Percentiles rank a stretch among this genome's conserved stretches.
phyloP scores from a whole-genome alignment of 2,329 filamentous ascomycete genomes.

The Cladosporium sp. region DNA sequence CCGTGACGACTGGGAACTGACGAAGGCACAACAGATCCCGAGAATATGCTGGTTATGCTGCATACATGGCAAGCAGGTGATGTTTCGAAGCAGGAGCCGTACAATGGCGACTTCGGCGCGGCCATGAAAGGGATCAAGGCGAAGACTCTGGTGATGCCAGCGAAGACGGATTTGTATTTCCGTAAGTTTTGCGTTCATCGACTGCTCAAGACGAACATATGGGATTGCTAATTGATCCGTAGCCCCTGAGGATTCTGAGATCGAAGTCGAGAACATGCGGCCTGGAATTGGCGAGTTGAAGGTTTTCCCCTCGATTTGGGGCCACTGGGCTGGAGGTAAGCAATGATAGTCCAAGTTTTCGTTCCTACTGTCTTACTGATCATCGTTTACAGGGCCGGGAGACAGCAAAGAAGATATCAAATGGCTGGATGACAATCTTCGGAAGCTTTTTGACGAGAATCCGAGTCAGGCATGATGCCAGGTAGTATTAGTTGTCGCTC shows the following conservation, averaged over 20 bases:
- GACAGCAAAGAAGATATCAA: conserved; percentile 63
- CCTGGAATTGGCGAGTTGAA: conserved; percentile 50
- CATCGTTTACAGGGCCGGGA: conserved; percentile 50
- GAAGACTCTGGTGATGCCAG: conserved; percentile 63
- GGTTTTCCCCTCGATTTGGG: conserved; percentile 37
- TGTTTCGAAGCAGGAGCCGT: conserved; percentile 61
- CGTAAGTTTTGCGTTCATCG: conserved; percentile 40
- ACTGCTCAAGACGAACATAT: not conserved
- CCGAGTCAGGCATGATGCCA: not conserved
- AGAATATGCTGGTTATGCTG: conserved; percentile 69
- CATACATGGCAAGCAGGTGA: conserved; percentile 74
- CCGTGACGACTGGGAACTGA: not conserved
- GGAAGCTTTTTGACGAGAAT: conserved; percentile 41
- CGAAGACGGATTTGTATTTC: conserved; percentile 73
- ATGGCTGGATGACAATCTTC: conserved; percentile 62
- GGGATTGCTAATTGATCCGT: conserved; percentile 12
- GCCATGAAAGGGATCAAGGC: conserved; percentile 66
- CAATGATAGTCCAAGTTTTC: conserved; percentile 11
- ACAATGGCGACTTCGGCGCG: conserved; percentile 44
- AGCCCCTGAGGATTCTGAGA: conserved; percentile 68
- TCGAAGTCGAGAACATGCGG: conserved; percentile 61
- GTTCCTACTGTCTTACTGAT: not conserved
- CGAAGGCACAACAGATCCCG: conserved; percentile 48
- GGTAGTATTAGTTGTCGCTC: not conserved
- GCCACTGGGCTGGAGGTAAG: conserved; percentile 48